Percentiles rank a stretch among this genome's conserved stretches.
phyloP scores from a whole-genome alignment of 768 basidiomycete species.

The Collybia sp. region DNA sequence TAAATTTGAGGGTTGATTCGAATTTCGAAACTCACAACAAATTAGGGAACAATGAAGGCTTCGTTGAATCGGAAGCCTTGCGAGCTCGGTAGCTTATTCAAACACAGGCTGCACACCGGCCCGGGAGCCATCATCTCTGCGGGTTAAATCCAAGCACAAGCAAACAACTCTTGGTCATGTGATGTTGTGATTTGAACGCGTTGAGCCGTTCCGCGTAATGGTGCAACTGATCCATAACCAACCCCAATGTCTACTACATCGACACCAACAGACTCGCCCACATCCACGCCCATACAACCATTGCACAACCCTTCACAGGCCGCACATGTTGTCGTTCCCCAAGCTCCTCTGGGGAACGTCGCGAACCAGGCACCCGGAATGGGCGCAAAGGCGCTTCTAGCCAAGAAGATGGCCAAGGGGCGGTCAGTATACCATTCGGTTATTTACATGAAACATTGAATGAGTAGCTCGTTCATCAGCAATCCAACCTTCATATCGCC shows the following conservation, averaged over 20 bases:
- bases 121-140: no score
- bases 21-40: no score
- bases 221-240: conserved; percentile 7
- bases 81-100: no score
- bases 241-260: conserved; percentile 46
- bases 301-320: conserved; percentile 84
- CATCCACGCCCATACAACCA: conserved; percentile 62
- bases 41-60: no score
- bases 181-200: conserved; percentile 13
- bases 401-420: conserved; percentile 89
- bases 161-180: conserved; percentile 10
- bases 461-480: conserved; percentile 32
- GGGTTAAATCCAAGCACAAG: no score
- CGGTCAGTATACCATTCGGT: conserved; percentile 48
- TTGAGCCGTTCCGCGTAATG: conserved; percentile 1
- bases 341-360: conserved; percentile 73
- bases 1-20: no score
- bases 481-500: conserved; percentile 90
- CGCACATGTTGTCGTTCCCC: conserved; percentile 72
- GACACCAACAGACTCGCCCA: conserved; percentile 66
- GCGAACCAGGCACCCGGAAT: conserved; percentile 60
- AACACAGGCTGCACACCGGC: no score
- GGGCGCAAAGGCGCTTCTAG: conserved; percentile 88
- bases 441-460: conserved; percentile 4
- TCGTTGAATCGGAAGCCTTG: no score